A percentile compares a stretch with the other conserved stretches of the same genome.
phyloP scores from a whole-genome alignment of 2,329 filamentous ascomycete species.

The Hypoxylon sp. region DNA sequence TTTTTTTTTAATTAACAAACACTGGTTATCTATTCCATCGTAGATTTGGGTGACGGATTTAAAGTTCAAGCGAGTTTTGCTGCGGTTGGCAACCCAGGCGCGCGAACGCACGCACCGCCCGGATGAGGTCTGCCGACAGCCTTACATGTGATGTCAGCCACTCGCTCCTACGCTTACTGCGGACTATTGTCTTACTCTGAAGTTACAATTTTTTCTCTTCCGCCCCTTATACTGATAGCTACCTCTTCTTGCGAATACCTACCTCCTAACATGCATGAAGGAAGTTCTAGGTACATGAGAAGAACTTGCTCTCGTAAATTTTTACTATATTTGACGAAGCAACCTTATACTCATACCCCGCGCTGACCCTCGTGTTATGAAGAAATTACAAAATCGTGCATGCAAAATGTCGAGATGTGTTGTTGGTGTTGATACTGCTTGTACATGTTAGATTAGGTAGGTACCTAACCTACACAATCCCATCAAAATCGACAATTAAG shows the following conservation, averaged over 20 bases:
- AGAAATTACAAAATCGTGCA: not conserved
- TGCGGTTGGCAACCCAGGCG: not conserved
- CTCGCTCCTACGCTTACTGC: not conserved
- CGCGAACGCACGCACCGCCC: not conserved
- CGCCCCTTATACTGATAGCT: not conserved
- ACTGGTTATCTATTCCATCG: not conserved
- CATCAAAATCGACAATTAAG: not conserved
- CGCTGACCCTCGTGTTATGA: not conserved
- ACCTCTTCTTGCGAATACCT: not conserved
- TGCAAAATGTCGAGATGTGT: not conserved
- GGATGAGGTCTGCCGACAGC: not conserved
- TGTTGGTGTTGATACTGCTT: not conserved
- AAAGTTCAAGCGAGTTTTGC: not conserved
- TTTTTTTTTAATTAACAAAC: not conserved
- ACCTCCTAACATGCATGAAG: not conserved
- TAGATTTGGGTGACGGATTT: not conserved
- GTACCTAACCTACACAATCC: not conserved
- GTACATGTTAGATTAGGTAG: not conserved
- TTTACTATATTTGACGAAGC: not conserved
- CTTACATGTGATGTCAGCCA: slow-evolving; percentile 14
- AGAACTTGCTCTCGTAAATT: not conserved
- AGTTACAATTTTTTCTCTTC: not conserved
- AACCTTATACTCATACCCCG: not conserved
- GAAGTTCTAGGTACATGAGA: not conserved
- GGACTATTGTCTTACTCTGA: not conserved